Conservation (phyloP, 2,329 filamentous ascomycete species). For the Fusarium sp. region DNA sequence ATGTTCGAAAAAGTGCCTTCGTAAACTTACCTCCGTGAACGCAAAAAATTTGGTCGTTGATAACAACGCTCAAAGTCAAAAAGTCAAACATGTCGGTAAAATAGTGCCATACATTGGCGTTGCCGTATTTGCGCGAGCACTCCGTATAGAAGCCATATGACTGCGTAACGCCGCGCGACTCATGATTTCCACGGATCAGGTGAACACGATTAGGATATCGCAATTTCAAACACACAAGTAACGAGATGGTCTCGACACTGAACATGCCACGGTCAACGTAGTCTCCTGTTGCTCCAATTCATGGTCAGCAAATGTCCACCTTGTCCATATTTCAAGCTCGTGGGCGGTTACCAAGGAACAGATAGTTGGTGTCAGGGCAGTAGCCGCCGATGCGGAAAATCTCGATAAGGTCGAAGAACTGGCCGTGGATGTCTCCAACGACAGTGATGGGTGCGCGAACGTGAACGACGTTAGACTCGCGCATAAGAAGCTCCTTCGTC, state of each 20-base stretch:
- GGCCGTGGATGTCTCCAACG: slow-evolving; percentile 97
- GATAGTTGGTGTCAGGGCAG: slow-evolving; percentile 97
- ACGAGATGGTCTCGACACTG: slow-evolving; percentile 97
- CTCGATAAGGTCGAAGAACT: slow-evolving; percentile 99
- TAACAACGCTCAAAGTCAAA: slow-evolving; percentile 94
- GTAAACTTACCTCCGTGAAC: slow-evolving; percentile 82
- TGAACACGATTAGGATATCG: slow-evolving; percentile 97
- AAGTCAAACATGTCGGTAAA: slow-evolving; percentile 99
- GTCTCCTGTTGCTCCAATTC: slow-evolving; percentile 73
- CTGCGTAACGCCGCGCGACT: slow-evolving; percentile 96
- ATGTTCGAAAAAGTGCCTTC: neutral
- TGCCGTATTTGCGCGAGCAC: slow-evolving; percentile 97
- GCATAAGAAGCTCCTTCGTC: slow-evolving; percentile 98
- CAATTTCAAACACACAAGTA: slow-evolving; percentile 96
- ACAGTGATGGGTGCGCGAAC: slow-evolving; percentile 96
- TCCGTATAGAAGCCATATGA: slow-evolving; percentile 99
- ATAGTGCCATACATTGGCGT: slow-evolving; percentile 99
- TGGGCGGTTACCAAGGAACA: slow-evolving; percentile 83
- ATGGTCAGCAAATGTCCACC: slow-evolving; percentile 25
- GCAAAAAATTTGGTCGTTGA: slow-evolving; percentile 99
- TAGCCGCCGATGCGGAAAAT: slow-evolving; percentile 99
- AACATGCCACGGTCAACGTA: slow-evolving; percentile 99
- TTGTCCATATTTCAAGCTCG: slow-evolving; percentile 1
- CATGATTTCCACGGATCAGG: slow-evolving; percentile 97
- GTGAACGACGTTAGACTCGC: slow-evolving; percentile 99